Evolutionary conservation across 2,329 filamentous ascomycete species (phyloP).

Genomic region (Polychaeton citri): DNA sequence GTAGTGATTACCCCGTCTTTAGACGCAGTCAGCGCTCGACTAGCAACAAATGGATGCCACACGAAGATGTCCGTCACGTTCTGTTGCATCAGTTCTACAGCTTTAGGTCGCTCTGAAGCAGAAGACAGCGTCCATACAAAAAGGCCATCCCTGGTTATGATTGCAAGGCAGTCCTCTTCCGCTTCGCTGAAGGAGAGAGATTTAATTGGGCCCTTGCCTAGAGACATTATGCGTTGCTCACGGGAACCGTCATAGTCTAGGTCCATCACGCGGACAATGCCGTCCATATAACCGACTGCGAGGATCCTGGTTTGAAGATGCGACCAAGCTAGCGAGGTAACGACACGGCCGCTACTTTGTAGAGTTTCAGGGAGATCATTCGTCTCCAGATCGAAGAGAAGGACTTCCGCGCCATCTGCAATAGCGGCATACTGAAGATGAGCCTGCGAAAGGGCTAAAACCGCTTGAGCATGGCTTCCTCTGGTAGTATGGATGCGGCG

Average conservation of each 20-base stretch:
- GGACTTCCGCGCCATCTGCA: constrained; percentile 2
- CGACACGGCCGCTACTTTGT: constrained; percentile 3
- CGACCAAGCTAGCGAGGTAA: constrained; percentile 7
- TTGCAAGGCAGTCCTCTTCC: background rate
- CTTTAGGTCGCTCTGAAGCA: background rate
- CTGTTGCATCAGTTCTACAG: background rate
- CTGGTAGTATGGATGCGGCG: background rate
- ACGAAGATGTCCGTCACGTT: background rate
- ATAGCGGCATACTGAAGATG: constrained; percentile 4
- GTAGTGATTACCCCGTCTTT: background rate
- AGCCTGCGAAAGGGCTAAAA: constrained; percentile 4
- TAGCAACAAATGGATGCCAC: background rate
- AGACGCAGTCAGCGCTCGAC: background rate
- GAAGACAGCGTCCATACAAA: background rate
- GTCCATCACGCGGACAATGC: constrained; percentile 1
- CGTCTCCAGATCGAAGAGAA: constrained; percentile 2
- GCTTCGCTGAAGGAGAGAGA: background rate
- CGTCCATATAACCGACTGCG: constrained; percentile 8
- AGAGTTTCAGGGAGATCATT: background rate
- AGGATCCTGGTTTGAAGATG: constrained; percentile 1
- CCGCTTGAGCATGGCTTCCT: constrained; percentile 2
- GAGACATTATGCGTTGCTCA: background rate
- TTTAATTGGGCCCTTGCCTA: background rate
- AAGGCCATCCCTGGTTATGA: background rate
- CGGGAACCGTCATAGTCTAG: background rate